A percentile compares a stretch with the other conserved stretches of the same genome.
phyloP scores from a whole-genome alignment of 192 early-diverging fungal genomes.

The Dissophora globulifera region DNA sequence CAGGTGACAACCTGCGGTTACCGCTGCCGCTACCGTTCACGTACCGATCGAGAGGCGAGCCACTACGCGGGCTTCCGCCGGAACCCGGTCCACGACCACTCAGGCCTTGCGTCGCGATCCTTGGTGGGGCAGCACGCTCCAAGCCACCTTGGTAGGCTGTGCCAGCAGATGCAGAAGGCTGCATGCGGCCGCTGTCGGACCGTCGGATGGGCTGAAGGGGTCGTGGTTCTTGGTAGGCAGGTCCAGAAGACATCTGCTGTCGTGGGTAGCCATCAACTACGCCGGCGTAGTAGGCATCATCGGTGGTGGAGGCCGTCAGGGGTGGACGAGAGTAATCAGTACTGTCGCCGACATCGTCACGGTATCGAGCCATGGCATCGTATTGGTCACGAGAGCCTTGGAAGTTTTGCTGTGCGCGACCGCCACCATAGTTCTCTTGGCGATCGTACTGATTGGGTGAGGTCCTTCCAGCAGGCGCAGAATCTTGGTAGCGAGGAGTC shows the following conservation, averaged over 20 bases:
- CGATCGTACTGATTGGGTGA: not conserved
- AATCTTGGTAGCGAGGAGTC: too few species aligned
- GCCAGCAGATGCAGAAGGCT: not conserved
- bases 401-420: not conserved
- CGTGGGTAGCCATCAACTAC: too few species aligned
- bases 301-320: conserved; percentile 3
- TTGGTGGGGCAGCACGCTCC: not conserved
- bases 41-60: conserved; percentile 6
- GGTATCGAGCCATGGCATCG: not conserved
- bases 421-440: not conserved
- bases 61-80: not conserved
- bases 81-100: not conserved
- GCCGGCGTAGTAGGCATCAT: conserved; percentile 8
- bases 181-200: too few species aligned
- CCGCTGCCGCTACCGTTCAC: not conserved
- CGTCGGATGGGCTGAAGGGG: not conserved
- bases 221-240: not conserved
- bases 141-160: not conserved
- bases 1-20: conserved; percentile 1
- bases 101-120: not conserved
- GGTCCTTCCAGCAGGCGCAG: too few species aligned
- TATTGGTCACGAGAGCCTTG: not conserved
- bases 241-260: too few species aligned
- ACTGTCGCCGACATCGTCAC: not conserved
- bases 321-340: conserved; percentile 4